A percentile compares a stretch with the other conserved stretches of the same genome.
Conservation (phyloP, 768 basidiomycete species). For the Amylocystis lapponica region DNA sequence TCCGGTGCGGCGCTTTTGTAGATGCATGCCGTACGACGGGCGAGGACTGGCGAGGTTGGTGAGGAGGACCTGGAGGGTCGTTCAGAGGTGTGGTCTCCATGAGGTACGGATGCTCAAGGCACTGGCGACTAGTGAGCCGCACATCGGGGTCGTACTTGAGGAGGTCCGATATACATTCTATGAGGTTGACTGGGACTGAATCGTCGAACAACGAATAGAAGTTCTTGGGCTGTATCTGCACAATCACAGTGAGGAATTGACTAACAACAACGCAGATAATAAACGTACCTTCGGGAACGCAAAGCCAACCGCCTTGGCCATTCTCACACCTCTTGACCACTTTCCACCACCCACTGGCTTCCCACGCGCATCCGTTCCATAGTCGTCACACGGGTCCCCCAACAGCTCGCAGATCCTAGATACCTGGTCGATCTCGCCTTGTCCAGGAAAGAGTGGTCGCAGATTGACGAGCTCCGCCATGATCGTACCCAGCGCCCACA, state of each 20-base stretch:
- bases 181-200: conserved; percentile 68
- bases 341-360: conserved; percentile 77
- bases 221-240: conserved; percentile 59
- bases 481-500: conserved; percentile 99
- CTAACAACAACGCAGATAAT: neutral
- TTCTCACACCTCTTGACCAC: conserved; percentile 81
- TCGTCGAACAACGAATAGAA: conserved; percentile 72
- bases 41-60: neutral
- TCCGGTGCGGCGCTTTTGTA: neutral
- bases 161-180: conserved; percentile 89
- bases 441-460: conserved; percentile 92
- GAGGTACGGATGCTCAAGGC: conserved; percentile 86
- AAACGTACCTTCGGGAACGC: conserved; percentile 78
- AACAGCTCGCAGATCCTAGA: conserved; percentile 86
- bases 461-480: conserved; percentile 96
- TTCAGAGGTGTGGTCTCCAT: conserved; percentile 69
- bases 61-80: conserved; percentile 54
- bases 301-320: conserved; percentile 84
- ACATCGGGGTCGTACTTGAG: conserved; percentile 88
- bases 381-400: conserved; percentile 83
- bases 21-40: neutral
- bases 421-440: conserved; percentile 90
- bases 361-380: conserved; percentile 70
- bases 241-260: neutral
- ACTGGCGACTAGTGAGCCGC: conserved; percentile 82